phyloP scores from a whole-genome alignment of 169 alveolate genomes.

The Babesia sp. region DNA sequence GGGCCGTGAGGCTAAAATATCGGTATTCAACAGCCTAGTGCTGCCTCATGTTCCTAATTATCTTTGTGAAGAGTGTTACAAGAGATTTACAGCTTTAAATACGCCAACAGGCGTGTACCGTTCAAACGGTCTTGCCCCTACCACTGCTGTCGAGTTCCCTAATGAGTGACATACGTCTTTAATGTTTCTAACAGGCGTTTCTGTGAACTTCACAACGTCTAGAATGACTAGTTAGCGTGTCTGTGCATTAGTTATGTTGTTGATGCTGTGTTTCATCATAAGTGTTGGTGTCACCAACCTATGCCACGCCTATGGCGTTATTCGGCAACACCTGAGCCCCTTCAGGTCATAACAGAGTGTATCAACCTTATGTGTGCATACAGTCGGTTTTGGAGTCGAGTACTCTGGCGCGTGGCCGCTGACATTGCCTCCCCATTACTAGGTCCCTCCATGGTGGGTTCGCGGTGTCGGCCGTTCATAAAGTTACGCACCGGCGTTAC shows the following conservation, averaged over 20 bases:
- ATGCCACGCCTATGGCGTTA: too few relatives aligned
- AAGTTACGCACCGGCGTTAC: constrained; percentile 17
- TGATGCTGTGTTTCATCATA: too few relatives aligned
- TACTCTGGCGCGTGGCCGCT: neutral
- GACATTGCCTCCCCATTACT: constrained; percentile 30
- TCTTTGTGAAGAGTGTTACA: constrained; percentile 78
- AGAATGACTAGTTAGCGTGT: too few relatives aligned
- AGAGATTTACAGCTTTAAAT: constrained; percentile 51
- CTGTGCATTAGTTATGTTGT: too few relatives aligned
- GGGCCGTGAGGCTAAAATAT: constrained; percentile 65
- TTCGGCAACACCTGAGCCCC: too few relatives aligned
- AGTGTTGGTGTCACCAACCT: too few relatives aligned
- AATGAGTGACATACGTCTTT: constrained; percentile 1
- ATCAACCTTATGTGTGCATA: neutral
- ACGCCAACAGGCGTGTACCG: constrained; percentile 16
- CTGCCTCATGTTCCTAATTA: constrained; percentile 80
- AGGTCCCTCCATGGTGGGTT: constrained; percentile 36
- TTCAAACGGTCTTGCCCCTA: constrained; percentile 24
- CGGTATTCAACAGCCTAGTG: constrained; percentile 72
- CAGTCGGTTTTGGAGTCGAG: neutral
- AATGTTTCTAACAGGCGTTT: neutral
- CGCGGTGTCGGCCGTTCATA: neutral
- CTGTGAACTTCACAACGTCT: too few relatives aligned
- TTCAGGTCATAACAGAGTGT: too few relatives aligned
- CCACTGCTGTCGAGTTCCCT: constrained; percentile 7